Evolutionary conservation across 148 eudicot species (phyloP), one percentile per base, ranked within the genome.

Genomic region (Heliamphora exappendiculata): DNA sequence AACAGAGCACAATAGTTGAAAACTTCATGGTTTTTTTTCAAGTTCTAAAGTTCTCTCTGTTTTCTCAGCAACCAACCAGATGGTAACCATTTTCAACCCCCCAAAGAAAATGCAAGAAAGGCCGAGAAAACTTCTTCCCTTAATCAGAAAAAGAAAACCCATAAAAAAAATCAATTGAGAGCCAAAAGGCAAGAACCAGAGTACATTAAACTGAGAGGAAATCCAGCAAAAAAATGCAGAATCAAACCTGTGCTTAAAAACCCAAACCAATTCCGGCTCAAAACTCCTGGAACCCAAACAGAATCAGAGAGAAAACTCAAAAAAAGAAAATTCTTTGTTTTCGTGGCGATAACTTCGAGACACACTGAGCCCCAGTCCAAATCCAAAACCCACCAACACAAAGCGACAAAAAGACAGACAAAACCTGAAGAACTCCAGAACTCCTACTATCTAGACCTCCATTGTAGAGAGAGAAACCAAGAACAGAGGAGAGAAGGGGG

Each of bases 211-310:
- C n/a, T 39, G 0, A 0, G 19, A 47, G 50, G 41, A 66, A 39
- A 37, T 12, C n/a, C n/a, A n/a, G n/a, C n/a, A 49, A 34, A 74
- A 28, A 78, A 44, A 59, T 67, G 73, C 70, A 67, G 78, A 75
- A 54, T 13, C 78, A 74, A 78, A 78, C 79, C 82, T 82, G 73
- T 17, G 28, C 42, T 57, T 31, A 80, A 69, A 79, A n/a, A n/a
- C 44, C 70, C 9, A 5, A 68, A 57, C 13, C 33, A 44, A 67
- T 69, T 69, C 80, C 72, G 39, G 44, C 50, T 12, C 31, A 47
- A 73, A 77, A 24, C 14, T 16, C 36, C 60, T 10, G 31, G 53
- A 17, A 67, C n/a, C n/a, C 3, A 0, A 47, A 9, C 50, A 2
- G 50, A 7, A 8, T 12, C 45, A 14, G 14, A 47, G 1, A 47